Conservation (phyloP, 2,329 filamentous ascomycete species). For the Stagonosporopsis rhizophila region DNA sequence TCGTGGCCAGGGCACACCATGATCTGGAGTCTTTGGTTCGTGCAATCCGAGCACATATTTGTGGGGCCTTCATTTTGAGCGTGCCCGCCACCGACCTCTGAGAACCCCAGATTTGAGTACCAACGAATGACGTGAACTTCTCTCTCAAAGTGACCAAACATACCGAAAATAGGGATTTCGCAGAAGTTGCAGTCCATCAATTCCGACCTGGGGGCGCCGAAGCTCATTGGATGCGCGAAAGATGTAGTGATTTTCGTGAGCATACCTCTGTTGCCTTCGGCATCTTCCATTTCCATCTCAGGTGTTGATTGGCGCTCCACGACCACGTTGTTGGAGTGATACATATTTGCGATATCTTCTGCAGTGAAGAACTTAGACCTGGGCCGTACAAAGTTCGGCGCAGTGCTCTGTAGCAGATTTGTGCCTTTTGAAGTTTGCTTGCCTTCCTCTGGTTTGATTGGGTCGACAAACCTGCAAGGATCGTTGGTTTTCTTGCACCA, state of each 20-base stretch:
- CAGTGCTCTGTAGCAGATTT: not conserved
- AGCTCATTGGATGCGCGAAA: slow-evolving; percentile 52
- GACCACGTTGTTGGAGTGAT: slow-evolving; percentile 5
- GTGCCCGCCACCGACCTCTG: slow-evolving; percentile 52
- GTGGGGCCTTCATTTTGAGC: slow-evolving; percentile 30
- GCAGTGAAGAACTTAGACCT: slow-evolving; percentile 18
- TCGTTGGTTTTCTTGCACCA: slow-evolving; percentile 35
- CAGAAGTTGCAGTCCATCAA: slow-evolving; percentile 52
- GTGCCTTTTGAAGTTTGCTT: slow-evolving; percentile 17
- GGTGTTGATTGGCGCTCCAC: slow-evolving; percentile 28
- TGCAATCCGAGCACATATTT: slow-evolving; percentile 37
- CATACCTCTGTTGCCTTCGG: slow-evolving; percentile 32
- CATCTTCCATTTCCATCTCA: slow-evolving; percentile 38
- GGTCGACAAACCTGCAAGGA: slow-evolving; percentile 42
- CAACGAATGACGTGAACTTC: slow-evolving; percentile 47
- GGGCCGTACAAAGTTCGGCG: slow-evolving; percentile 11
- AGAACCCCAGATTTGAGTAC: slow-evolving; percentile 45
- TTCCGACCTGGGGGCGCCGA: slow-evolving; percentile 23
- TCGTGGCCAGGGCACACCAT: slow-evolving; percentile 29
- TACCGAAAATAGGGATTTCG: slow-evolving; percentile 48
- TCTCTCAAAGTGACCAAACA: slow-evolving; percentile 49
- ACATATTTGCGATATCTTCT: slow-evolving; percentile 27
- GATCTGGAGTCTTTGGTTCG: slow-evolving; percentile 30
- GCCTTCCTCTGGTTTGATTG: slow-evolving; percentile 8
- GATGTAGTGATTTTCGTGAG: slow-evolving; percentile 47